A percentile compares a stretch with the other conserved stretches of the same genome.
These are phyloP conservation scores for Populus euphratica DNA, from an alignment of 345 rosid species.

Conservation along the genomic window DNA sequence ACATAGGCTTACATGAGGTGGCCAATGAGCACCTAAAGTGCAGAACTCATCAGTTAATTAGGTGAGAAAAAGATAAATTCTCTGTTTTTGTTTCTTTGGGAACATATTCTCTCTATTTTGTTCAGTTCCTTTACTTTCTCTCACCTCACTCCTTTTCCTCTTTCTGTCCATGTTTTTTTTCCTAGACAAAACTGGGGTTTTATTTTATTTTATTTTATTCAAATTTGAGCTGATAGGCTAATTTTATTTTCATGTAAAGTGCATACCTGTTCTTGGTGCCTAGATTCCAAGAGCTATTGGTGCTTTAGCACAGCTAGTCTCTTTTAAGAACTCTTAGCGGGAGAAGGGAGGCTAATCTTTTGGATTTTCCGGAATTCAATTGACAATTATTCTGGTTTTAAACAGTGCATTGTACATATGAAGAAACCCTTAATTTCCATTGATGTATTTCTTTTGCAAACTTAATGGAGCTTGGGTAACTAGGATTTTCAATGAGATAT, in stretches of 20 bases:
- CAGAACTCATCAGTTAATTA: neutral
- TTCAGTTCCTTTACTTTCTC: neutral
- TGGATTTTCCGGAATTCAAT: neutral
- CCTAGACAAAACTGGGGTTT: neutral
- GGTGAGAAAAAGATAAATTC: neutral
- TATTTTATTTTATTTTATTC: neutral
- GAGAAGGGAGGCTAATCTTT: neutral
- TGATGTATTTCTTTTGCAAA: neutral
- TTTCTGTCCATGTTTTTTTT: neutral
- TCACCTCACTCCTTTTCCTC: neutral
- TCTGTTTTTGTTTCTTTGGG: neutral
- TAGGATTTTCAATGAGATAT: neutral
- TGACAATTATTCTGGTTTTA: neutral
- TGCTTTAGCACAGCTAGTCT: neutral
- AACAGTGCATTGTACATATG: neutral
- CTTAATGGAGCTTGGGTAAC: neutral
- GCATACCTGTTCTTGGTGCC: neutral
- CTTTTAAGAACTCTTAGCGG: neutral
- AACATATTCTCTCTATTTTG: neutral
- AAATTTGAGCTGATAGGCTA: neutral
- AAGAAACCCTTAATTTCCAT: neutral
- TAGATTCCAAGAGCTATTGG: neutral
- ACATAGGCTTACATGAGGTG: neutral
- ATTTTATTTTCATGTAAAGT: neutral
- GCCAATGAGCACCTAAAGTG: neutral